Evolutionary conservation across 2,329 filamentous ascomycete species (phyloP), one percentile per base, ranked within the genome.

Genomic region (Aschersonia sp.): DNA sequence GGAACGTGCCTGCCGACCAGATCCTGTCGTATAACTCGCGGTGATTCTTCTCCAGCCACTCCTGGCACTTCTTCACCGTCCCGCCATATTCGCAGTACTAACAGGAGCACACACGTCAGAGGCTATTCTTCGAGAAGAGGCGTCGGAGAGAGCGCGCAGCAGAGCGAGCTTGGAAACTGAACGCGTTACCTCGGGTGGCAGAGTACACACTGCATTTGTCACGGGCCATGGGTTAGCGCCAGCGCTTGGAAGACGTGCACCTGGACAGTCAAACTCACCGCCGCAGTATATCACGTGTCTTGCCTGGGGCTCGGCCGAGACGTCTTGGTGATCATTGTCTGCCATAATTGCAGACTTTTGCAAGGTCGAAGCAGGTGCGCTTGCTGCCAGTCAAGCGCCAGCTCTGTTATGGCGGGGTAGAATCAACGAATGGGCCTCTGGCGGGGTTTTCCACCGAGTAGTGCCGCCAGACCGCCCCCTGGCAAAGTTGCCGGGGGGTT

Each of bases 41-140:
- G 57, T 95, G 76, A 54, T 80, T 75, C 54, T 81, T 78, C 59
- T 87, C 71, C 22, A 98, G 80, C 92, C 92, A 98, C 65, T 97
- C 89, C 66, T 90, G 85, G 70, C 92, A 98, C 70, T 96, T 98
- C 69, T 88, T 95, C 30, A 85, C 83, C 40, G 89, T 97, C 54
- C 89, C 90, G 61, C 92, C 92, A 67, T 96, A 97, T 70, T 98
- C 92, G 73, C 92, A 98, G 71, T 96, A 98, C 92, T 97, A 12
- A 22, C 22, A 22, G 22, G 4, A 22, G 22, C 22, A 22, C 22
- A 22, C 22, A 22, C 22, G 22, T 22, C 22, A 22, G 22, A 22
- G 22, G 4, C 3, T 2, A 3, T 22, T 22, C 2, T 22, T 22
- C 22, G 22, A 4, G 22, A 22, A 22, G 22, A 2, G 22, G 22